These are phyloP conservation scores for Lasiosphaeria miniovina DNA, from an alignment of 495 filamentous ascomycete species.

Conservation along the genomic window DNA sequence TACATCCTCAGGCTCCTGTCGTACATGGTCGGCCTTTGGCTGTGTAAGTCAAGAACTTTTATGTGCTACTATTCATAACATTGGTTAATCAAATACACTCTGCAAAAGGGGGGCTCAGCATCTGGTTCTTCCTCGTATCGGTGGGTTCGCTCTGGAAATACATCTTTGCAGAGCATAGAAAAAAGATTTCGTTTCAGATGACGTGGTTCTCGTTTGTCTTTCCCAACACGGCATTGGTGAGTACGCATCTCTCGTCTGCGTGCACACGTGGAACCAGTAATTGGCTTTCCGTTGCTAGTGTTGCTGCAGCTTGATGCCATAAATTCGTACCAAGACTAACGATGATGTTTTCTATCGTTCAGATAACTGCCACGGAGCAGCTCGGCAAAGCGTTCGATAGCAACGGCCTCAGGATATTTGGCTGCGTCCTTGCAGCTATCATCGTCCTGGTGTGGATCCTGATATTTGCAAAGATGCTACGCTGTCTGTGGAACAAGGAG, in stretches of 20 bases:
- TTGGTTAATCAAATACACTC: no score
- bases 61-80: no score
- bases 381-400: slow-evolving; percentile 64
- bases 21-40: slow-evolving; percentile 62
- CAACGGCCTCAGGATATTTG: slow-evolving; percentile 61
- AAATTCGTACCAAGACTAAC: neutral
- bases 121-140: slow-evolving; percentile 84
- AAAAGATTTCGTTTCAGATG: slow-evolving; percentile 74
- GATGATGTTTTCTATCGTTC: neutral
- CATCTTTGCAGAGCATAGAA: slow-evolving; percentile 44
- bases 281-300: no score
- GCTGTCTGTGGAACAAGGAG: slow-evolving; percentile 60
- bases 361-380: slow-evolving; percentile 67
- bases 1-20: slow-evolving; percentile 41
- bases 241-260: slow-evolving; percentile 1
- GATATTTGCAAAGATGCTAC: slow-evolving; percentile 68
- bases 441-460: slow-evolving; percentile 67
- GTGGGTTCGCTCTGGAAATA: slow-evolving; percentile 75
- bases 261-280: neutral
- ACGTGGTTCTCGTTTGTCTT: slow-evolving; percentile 88
- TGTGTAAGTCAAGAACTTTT: slow-evolving; percentile 44
- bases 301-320: no score
- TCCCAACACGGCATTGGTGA: slow-evolving; percentile 70
- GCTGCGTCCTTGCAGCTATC: slow-evolving; percentile 59
- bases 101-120: slow-evolving; percentile 56